phyloP scores from a whole-genome alignment of 2,329 filamentous ascomycete species.

The Coleophoma crateriformis region DNA sequence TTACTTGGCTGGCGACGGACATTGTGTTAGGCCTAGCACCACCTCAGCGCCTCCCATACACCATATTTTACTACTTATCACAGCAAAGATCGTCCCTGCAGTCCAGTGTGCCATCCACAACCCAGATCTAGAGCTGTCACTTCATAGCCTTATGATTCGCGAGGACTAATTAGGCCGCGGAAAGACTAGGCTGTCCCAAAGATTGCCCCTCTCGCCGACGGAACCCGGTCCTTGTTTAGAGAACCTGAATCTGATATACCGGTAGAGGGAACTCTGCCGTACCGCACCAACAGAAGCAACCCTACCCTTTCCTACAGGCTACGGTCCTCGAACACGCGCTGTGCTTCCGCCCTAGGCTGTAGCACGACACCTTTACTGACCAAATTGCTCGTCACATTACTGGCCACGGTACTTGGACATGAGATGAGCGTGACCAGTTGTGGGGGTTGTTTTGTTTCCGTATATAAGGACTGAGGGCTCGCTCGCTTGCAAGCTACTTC shows the following conservation, averaged over 20 bases:
- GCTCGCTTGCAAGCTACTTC: slow-evolving; percentile 13
- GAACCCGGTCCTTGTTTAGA: slow-evolving; percentile 16
- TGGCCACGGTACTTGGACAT: slow-evolving; percentile 19
- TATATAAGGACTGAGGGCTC: slow-evolving; percentile 20
- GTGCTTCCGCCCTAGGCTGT: too few relatives aligned
- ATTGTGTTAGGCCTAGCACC: background rate
- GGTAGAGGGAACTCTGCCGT: slow-evolving; percentile 1
- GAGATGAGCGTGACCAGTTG: slow-evolving; percentile 17
- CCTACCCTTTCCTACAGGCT: background rate
- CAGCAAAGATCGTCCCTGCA: slow-evolving; percentile 19
- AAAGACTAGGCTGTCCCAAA: slow-evolving; percentile 7
- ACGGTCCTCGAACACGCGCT: too few relatives aligned
- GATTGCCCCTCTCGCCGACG: slow-evolving; percentile 15
- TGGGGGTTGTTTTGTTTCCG: slow-evolving; percentile 17
- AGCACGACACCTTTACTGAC: too few relatives aligned
- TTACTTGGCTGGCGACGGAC: background rate
- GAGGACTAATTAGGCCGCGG: slow-evolving; percentile 16
- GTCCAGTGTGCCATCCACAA: slow-evolving; percentile 11
- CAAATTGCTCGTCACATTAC: slow-evolving; percentile 6
- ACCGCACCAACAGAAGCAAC: slow-evolving; percentile 8
- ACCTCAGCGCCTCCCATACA: slow-evolving; percentile 11
- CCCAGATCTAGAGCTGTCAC: slow-evolving; percentile 17
- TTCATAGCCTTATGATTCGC: slow-evolving; percentile 20
- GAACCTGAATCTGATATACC: slow-evolving; percentile 10
- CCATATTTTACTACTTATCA: slow-evolving; percentile 4